phyloP scores from a whole-genome alignment of 345 rosid species.

The Streptanthus diversifolius region DNA sequence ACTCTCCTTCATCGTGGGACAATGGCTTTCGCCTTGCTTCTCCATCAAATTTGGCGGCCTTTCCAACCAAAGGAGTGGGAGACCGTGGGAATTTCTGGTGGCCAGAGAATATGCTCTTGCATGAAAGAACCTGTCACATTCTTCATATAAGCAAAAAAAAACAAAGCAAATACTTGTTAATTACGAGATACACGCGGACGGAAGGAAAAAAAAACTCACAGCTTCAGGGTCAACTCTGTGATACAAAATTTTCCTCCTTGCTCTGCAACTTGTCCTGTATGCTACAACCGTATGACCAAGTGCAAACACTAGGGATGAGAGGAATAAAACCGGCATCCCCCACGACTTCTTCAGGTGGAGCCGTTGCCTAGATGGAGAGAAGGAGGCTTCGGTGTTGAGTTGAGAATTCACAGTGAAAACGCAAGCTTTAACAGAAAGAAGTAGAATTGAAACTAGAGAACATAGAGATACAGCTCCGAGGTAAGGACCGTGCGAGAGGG shows the following conservation, averaged over 20 bases:
- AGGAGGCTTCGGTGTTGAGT: constrained; percentile 63
- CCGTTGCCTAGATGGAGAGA: constrained; percentile 60
- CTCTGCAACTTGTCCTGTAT: constrained; percentile 80
- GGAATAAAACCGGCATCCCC: constrained; percentile 95
- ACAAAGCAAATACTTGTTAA: background rate
- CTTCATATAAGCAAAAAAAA: background rate
- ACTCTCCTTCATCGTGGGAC: constrained; percentile 56
- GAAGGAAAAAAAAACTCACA: constrained; percentile 43
- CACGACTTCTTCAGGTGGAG: constrained; percentile 85
- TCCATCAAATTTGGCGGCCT: constrained; percentile 57
- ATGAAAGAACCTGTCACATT: constrained; percentile 62
- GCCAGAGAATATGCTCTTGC: constrained; percentile 71
- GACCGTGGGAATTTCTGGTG: constrained; percentile 85
- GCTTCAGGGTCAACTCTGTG: constrained; percentile 89
- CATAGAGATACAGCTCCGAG: constrained; percentile 73
- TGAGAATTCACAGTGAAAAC: constrained; percentile 70
- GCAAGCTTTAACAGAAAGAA: constrained; percentile 77
- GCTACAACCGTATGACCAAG: constrained; percentile 87
- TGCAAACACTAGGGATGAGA: constrained; percentile 78
- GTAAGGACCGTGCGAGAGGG: constrained; percentile 81
- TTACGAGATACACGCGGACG: background rate
- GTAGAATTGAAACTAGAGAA: constrained; percentile 58
- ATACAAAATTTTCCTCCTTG: constrained; percentile 72
- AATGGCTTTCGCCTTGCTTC: constrained; percentile 62
- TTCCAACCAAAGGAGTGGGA: constrained; percentile 68